Evolutionary conservation across 768 basidiomycete genomes (phyloP).

Genomic region (Mycena capillaripes): DNA sequence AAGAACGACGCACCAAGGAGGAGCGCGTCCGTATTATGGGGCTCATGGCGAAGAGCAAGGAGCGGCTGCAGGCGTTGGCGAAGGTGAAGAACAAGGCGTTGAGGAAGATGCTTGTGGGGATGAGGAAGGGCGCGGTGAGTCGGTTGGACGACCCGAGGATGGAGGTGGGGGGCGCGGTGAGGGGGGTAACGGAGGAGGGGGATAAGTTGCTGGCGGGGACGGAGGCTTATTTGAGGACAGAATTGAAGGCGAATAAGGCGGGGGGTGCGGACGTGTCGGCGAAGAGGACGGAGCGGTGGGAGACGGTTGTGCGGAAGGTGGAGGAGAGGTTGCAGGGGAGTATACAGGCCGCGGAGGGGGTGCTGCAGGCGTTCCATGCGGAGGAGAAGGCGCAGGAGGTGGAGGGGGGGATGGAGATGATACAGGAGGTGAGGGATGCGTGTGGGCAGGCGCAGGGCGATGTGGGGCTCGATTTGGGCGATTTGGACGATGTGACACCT

Average conservation of each 20-base stretch:
- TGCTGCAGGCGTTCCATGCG: conserved; percentile 59
- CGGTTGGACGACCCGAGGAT: conserved; percentile 53
- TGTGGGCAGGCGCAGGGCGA: conserved; percentile 58
- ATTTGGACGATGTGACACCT: conserved; percentile 71
- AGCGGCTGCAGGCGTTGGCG: conserved; percentile 54
- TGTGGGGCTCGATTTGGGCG: conserved; percentile 67
- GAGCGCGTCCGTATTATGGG: conserved; percentile 71
- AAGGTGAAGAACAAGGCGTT: conserved; percentile 60
- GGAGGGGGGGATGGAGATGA: conserved; percentile 41
- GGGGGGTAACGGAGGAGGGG: conserved; percentile 53
- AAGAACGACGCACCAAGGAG: conserved; percentile 52
- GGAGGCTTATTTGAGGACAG: conserved; percentile 73
- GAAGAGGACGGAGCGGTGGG: conserved; percentile 57
- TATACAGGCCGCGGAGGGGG: conserved; percentile 49
- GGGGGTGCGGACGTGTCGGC: conserved; percentile 40
- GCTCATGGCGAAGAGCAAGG: conserved; percentile 76
- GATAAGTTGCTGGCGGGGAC: conserved; percentile 73
- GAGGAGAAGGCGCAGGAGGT: conserved; percentile 52
- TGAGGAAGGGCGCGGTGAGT: conserved; percentile 64
- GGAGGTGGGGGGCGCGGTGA: conserved; percentile 33
- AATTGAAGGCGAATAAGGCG: conserved; percentile 50
- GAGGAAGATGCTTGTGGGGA: conserved; percentile 57
- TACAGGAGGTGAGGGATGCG: conserved; percentile 22
- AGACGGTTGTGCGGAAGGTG: conserved; percentile 55
- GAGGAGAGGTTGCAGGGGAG: conserved; percentile 57